Evolutionary conservation across 345 rosid genomes (phyloP).

Genomic region (Carallia brachiata): DNA sequence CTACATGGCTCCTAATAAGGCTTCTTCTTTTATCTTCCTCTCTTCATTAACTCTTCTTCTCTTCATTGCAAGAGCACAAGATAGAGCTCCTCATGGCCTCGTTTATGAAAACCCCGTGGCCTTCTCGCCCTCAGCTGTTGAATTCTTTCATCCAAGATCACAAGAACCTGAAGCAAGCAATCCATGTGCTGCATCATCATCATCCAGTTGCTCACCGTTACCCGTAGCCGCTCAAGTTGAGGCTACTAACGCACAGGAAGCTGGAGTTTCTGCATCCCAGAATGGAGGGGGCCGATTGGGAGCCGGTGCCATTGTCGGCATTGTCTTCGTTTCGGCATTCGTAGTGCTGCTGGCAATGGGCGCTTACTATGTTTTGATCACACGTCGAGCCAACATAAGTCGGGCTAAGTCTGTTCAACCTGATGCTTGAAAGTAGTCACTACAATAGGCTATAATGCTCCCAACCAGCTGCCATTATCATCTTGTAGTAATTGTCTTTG

Average conservation of each 20-base stretch:
- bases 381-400: slow-evolving; percentile 36
- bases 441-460: slow-evolving; percentile 3
- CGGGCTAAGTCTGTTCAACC: slow-evolving; percentile 42
- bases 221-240: slow-evolving; percentile 56
- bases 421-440: slow-evolving; percentile 23
- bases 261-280: slow-evolving; percentile 23
- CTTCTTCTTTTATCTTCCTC: slow-evolving; percentile 30
- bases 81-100: slow-evolving; percentile 89
- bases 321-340: slow-evolving; percentile 48
- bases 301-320: slow-evolving; percentile 38
- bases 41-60: slow-evolving; percentile 32
- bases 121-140: slow-evolving; percentile 75
- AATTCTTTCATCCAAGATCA: slow-evolving; percentile 73
- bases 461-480: not conserved
- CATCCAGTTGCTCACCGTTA: slow-evolving; percentile 52
- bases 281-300: slow-evolving; percentile 29
- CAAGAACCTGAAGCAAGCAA: slow-evolving; percentile 21
- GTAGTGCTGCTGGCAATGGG: slow-evolving; percentile 36
- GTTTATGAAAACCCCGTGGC: slow-evolving; percentile 61
- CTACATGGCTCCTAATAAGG: slow-evolving; percentile 21
- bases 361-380: slow-evolving; percentile 28
- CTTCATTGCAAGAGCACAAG: slow-evolving; percentile 48
- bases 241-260: slow-evolving; percentile 28
- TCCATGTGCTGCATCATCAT: slow-evolving; percentile 22
- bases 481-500: not conserved